These are phyloP conservation scores for bread wheat (Triticum aestivum) DNA, from an alignment of 176 grass and related monocot species.

Conservation along the genomic window IWGSC_CS_RefSeq_v2.1 NC_057797.1:737261554-737262053, in stretches of 20 bases:
- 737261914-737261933: too few species aligned
- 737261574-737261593: not conserved
- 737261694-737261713: not conserved
- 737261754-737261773: not conserved
- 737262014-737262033: constrained; percentile 91
- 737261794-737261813: not conserved
- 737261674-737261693: not conserved
- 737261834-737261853: not conserved
- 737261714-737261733: not conserved
- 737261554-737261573: not conserved
- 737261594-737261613: not conserved
- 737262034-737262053: constrained; percentile 93
- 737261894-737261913: too few species aligned
- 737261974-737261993: too few species aligned
- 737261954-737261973: too few species aligned
- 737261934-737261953: too few species aligned
- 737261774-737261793: not conserved
- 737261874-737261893: constrained; percentile 3
- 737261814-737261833: not conserved
- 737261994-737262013: constrained; percentile 34
- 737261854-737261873: not conserved
- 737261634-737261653: not conserved
- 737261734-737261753: not conserved
- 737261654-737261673: not conserved
- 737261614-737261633: not conserved